phyloP scores from a whole-genome alignment of 495 filamentous ascomycete genomes.

The Hypoxylon perforatum region DNA sequence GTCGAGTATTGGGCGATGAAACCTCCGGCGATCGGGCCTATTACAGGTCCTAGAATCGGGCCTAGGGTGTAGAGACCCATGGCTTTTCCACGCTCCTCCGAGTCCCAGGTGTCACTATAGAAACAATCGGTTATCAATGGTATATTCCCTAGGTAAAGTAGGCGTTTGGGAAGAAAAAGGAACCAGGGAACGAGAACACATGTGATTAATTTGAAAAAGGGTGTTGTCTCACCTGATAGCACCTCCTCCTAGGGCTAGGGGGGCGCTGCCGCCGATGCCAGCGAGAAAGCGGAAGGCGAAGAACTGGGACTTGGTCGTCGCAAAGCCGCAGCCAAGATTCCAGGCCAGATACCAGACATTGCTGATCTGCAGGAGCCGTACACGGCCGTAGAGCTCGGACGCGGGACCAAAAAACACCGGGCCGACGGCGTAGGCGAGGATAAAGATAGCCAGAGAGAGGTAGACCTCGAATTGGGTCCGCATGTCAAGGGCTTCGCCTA shows the following conservation, averaged over 20 bases:
- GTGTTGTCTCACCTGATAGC: constrained; percentile 74
- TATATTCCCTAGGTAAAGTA: too few species aligned
- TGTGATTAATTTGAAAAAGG: too few species aligned
- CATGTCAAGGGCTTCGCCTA: too few species aligned
- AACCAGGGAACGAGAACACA: too few species aligned
- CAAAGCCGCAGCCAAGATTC: constrained; percentile 67
- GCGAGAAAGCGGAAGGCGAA: constrained; percentile 68
- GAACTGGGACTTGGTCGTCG: constrained; percentile 63
- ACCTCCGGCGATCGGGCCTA: constrained; percentile 72
- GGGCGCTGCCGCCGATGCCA: constrained; percentile 64
- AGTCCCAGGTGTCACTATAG: too few species aligned
- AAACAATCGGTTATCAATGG: too few species aligned
- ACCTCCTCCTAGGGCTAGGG: constrained; percentile 67
- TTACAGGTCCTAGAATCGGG: constrained; percentile 73
- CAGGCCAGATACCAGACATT: constrained; percentile 68
- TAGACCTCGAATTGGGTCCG: constrained; percentile 50
- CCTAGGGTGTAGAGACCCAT: constrained; percentile 69
- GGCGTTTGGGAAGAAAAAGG: too few species aligned
- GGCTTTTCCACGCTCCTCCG: too few species aligned
- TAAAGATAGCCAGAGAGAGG: constrained; percentile 77
- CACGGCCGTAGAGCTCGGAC: constrained; percentile 73
- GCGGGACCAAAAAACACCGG: too few species aligned
- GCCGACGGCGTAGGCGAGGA: constrained; percentile 74
- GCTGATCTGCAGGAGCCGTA: constrained; percentile 61
- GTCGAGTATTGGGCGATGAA: constrained; percentile 75